Evolutionary conservation across 345 rosid genomes (phyloP).

Genomic region (Aquilaria yunnanensis): DNA sequence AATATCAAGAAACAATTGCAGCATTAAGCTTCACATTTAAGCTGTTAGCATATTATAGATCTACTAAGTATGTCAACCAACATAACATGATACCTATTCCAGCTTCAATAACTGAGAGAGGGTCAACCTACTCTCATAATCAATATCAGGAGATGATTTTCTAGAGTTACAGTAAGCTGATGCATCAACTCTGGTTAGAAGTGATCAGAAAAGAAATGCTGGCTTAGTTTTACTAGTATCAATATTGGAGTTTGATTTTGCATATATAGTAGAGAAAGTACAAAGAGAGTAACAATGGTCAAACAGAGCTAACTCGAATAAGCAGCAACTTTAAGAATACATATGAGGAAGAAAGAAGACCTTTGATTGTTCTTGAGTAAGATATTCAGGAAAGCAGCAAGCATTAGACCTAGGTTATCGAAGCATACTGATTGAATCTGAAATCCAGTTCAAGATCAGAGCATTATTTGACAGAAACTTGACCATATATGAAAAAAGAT

Average conservation of each 20-base stretch:
- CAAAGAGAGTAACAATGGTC: not conserved
- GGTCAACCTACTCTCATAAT: no score
- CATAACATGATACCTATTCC: no score
- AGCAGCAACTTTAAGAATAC: not conserved
- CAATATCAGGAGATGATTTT: no score
- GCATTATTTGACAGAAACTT: not conserved
- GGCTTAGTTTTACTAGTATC: no score
- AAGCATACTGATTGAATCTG: conserved; percentile 76
- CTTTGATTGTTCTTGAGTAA: conserved; percentile 54
- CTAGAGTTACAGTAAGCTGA: no score
- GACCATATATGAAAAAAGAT: conserved; percentile 3
- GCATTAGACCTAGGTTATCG: conserved; percentile 64
- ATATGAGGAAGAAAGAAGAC: conserved; percentile 20
- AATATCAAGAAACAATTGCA: conserved; percentile 16
- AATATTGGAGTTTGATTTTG: no score
- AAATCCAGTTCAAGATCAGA: conserved; percentile 20
- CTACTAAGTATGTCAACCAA: no score
- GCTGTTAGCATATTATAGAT: not conserved
- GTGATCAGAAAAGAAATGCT: no score
- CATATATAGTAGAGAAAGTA: not conserved
- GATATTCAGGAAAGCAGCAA: conserved; percentile 56
- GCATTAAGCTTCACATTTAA: conserved; percentile 5
- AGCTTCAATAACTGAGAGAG: no score
- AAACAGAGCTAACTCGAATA: not conserved
- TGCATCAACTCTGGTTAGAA: no score